Conservation (phyloP, 2,329 filamentous ascomycete species). For the Aspergillus latus region DNA sequence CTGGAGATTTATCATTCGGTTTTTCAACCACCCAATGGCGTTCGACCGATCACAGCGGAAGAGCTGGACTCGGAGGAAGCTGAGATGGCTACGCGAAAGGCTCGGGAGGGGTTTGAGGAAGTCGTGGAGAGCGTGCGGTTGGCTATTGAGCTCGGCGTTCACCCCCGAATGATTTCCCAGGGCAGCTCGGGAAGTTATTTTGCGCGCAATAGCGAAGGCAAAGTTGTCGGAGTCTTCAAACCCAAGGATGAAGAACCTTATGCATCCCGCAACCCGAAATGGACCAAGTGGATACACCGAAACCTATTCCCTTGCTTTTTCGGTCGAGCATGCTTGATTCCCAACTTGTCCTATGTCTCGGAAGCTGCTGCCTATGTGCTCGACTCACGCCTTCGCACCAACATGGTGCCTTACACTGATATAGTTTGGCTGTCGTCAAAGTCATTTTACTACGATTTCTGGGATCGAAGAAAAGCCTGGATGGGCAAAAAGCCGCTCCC, state of each 20-base stretch:
- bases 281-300: conserved; percentile 99
- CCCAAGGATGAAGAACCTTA: conserved; percentile 99
- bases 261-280: conserved; percentile 94
- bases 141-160: conserved; percentile 86
- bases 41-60: conserved; percentile 76
- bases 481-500: conserved; percentile 84
- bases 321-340: conserved; percentile 90
- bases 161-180: conserved; percentile 94
- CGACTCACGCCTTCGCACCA: conserved; percentile 82
- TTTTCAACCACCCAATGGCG: conserved; percentile 87
- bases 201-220: conserved; percentile 84
- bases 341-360: conserved; percentile 95
- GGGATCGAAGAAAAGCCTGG: conserved; percentile 86
- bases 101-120: conserved; percentile 77
- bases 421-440: conserved; percentile 93
- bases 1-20: conserved; percentile 97
- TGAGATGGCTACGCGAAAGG: conserved; percentile 63
- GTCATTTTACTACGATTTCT: conserved; percentile 97
- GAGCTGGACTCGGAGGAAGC: conserved; percentile 61
- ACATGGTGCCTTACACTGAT: conserved; percentile 94
- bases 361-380: conserved; percentile 98
- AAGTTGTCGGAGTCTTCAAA: conserved; percentile 97
- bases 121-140: conserved; percentile 85
- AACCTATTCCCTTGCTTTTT: conserved; percentile 98
- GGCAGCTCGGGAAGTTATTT: conserved; percentile 98